phyloP scores from a whole-genome alignment of 306 rosid species.

The Cucurbita argyrosperma region DNA sequence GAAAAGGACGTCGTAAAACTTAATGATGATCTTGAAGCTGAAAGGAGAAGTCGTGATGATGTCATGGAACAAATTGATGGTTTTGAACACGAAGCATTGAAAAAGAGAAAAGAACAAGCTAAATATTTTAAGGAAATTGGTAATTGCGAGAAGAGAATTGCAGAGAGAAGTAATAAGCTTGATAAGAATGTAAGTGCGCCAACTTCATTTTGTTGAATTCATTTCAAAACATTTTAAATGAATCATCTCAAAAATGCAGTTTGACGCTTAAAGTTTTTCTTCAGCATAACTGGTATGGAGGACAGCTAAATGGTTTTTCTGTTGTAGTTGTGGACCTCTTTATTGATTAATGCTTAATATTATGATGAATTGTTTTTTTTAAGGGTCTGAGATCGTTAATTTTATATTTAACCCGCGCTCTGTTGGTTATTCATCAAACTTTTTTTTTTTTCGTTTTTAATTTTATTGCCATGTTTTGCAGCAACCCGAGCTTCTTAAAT shows the following conservation, averaged over 20 bases:
- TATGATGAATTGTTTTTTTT: not conserved
- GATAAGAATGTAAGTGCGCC: conserved; percentile 69
- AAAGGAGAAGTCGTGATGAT: conserved; percentile 47
- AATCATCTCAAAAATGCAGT: not conserved
- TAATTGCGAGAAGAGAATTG: conserved; percentile 56
- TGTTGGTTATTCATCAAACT: not conserved
- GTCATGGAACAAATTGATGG: conserved; percentile 56
- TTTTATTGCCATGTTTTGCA: conserved; percentile 27
- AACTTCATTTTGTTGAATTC: not conserved
- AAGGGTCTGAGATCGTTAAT: not conserved
- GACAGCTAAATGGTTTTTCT: not conserved
- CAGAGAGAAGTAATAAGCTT: conserved; percentile 62
- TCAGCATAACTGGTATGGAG: not conserved
- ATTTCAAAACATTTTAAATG: not conserved
- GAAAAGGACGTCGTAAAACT: conserved; percentile 59
- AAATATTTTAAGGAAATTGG: conserved; percentile 67
- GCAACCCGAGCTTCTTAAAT: conserved; percentile 94
- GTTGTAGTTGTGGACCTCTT: not conserved
- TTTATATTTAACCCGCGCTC: not conserved
- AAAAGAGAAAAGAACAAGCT: conserved; percentile 79
- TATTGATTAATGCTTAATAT: not conserved
- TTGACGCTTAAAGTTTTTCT: not conserved
- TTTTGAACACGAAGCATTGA: conserved; percentile 52
- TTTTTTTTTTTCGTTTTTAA: not conserved
- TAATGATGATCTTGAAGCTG: conserved; percentile 60